phyloP scores from a whole-genome alignment of 768 basidiomycete species.

The Coprinopsis sp. region DNA sequence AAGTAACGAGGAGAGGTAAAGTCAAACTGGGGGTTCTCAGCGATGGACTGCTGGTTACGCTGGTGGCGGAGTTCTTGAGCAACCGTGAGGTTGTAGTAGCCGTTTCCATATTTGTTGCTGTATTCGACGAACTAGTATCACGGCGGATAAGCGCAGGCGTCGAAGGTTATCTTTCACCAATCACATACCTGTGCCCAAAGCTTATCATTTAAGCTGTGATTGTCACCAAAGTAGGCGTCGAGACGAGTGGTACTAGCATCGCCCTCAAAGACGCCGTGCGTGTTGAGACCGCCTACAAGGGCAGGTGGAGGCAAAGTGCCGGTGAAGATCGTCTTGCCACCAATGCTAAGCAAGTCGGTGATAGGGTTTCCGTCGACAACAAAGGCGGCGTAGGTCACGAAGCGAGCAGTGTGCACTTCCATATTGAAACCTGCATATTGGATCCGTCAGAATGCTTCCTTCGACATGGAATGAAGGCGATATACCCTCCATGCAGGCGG shows the following conservation, averaged over 20 bases:
- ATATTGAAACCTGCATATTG: conserved; percentile 16
- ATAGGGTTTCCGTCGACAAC: conserved; percentile 14
- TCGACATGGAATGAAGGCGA: background rate
- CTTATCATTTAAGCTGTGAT: conserved; percentile 19
- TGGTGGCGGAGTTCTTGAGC: conserved; percentile 12
- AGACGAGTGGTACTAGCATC: conserved; percentile 14
- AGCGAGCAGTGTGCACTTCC: conserved; percentile 10
- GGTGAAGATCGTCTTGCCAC: conserved; percentile 12
- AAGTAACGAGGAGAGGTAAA: conserved; percentile 15
- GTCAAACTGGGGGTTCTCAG: conserved; percentile 14
- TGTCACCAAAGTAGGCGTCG: conserved; percentile 17
- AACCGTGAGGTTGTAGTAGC: conserved; percentile 16
- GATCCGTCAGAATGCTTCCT: background rate
- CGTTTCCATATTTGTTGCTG: conserved; percentile 15
- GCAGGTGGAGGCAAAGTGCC: conserved; percentile 14
- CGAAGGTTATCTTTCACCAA: too few relatives aligned
- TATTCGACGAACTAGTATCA: conserved; percentile 10
- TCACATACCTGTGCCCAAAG: conserved; percentile 14
- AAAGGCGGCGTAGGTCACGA: conserved; percentile 16
- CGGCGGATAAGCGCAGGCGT: too few relatives aligned
- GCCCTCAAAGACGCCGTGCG: conserved; percentile 16
- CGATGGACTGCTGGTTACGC: conserved; percentile 18
- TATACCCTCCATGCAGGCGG: conserved; percentile 8
- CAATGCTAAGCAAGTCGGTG: conserved; percentile 15
- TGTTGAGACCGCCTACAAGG: conserved; percentile 14